Base-by-base conservation (phyloP, 2,329 filamentous ascomycete genomes). In the Pseudocercospora musae region DNA sequence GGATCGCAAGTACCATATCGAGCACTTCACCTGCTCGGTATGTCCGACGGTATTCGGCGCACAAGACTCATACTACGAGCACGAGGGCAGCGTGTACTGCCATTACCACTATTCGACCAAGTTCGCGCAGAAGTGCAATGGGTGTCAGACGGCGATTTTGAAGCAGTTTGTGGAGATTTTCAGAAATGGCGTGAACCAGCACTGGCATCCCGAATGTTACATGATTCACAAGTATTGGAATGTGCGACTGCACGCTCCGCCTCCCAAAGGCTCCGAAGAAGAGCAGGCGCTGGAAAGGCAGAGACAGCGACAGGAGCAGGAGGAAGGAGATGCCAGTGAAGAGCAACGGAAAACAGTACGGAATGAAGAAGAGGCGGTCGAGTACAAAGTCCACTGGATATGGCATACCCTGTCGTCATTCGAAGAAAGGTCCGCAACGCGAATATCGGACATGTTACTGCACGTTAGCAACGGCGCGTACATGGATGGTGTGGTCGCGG, bases 221-320 rank as follows among this genome's bases (percentile, higher is more conserved):
- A 99, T 99, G 95, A 99, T 99, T 66, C 95, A 99, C 80, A 99
- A 99, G 74, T 99, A 98, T 78, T 99, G 95, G 95, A 99, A 98
- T 74, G 95, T 99, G 63, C 88, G 95, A 57, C 82, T 99, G 40
- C 78, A 80, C 64, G 71, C 73, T 2, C 60, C 70, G n/a, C 67
- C 71, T 8, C 76, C 78, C 4, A 76, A 77, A 13, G 77, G 76
- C 9, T 74, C 78, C 44, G 75, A 77, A 23, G 70, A 70, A 20
- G 68, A 71, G 25, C 63, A 70, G 18, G 68, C 68, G 44, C 48
- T 65, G 21, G 69, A 72, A 58, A 49, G 63, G 21, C 37, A 68
- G 55, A 60, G 65, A 44, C 44, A 60, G 23, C 75, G 78, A 48
- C 69, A 73, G 44, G 69, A 74, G 31, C 52, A 68, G 23, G 68